phyloP scores from a whole-genome alignment of 2,329 filamentous ascomycete genomes.

The Graphilbum fragrans region DNA sequence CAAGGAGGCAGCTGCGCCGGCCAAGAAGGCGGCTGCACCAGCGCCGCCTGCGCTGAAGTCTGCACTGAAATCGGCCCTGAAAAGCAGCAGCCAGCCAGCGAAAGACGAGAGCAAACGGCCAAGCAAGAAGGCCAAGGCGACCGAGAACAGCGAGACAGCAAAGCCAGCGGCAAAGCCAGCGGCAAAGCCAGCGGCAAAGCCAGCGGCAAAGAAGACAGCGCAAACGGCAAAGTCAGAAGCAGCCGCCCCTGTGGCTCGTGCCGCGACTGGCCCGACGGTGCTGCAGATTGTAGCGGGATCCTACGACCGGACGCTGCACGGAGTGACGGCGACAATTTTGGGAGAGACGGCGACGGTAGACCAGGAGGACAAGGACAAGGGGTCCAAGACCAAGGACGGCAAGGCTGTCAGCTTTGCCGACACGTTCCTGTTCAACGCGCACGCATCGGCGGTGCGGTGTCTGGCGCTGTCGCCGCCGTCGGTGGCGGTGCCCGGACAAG shows the following conservation, averaged over 20 bases:
- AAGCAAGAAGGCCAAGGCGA: too few relatives aligned
- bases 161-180: not conserved
- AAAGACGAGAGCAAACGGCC: too few relatives aligned
- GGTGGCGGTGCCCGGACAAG: conserved; percentile 43
- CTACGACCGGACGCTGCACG: conserved; percentile 88
- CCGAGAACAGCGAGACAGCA: not conserved
- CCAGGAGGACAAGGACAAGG: conserved; percentile 3
- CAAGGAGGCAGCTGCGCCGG: not conserved
- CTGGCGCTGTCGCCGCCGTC: conserved; percentile 74
- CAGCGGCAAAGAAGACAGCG: too few relatives aligned
- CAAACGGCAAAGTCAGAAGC: not conserved
- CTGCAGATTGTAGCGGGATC: conserved; percentile 85
- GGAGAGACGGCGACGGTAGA: conserved; percentile 70
- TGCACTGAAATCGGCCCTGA: too few relatives aligned
- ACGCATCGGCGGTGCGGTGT: conserved; percentile 80
- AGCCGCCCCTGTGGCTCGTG: not conserved
- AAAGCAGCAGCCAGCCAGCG: too few relatives aligned
- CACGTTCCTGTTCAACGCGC: conserved; percentile 91
- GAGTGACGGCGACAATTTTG: conserved; percentile 64
- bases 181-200: not conserved
- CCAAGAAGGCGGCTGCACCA: not conserved
- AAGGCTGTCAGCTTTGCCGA: conserved; percentile 54
- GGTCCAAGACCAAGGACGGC: not conserved
- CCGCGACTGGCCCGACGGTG: not conserved
- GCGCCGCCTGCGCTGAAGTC: too few relatives aligned